Base-by-base conservation (phyloP, 2,329 filamentous ascomycete species). In the Madurella mycetomatis region DNA sequence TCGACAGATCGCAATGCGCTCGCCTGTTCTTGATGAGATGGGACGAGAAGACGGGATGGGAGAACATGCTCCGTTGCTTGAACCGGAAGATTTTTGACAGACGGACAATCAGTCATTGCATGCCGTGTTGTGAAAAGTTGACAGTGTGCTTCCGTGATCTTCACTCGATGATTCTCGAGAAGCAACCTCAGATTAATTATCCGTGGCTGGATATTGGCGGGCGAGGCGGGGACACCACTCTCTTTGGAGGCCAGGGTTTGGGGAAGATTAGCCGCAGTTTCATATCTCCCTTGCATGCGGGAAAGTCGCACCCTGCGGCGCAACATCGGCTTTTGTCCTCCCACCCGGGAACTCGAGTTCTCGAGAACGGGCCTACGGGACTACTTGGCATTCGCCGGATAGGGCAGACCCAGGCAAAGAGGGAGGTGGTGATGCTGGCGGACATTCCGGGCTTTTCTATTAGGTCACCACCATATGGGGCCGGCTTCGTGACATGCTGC, bases 211-310 rank as follows among this genome's bases (percentile, higher is more conserved):
- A 54, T 49, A 61, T 58, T 62, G 59, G 58, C 48, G 53, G 39
- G 49, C 40, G 41, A 41, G 43, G 50, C 42, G 49, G 56, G 55
- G 56, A 16, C 54, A 34, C 41, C 41, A 16, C 25, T 18, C n/a
- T 41, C 41, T 44, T 44, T 54, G 57, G 46, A 55, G 54, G 53
- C 57, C 54, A 50, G 54, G 54, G 59, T 59, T 58, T 56, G 56
- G 54, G 58, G 41, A 49, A 47, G 58, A 65, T 65, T 66, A 66
- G 64, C 64, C 64, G 63, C 60, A 57, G 64, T 65, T 65, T 66
- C 63, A 65, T 43, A 49, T 60, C 50, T 46, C 46, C 53, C 32
- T 46, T 49, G 48, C 53, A 59, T 54, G 51, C 52, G 45, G 56
- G 46, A 45, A 37, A 48, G 55, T 58, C 47, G 52, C 56, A 60